Base-by-base conservation (phyloP, 441 rosid genomes). In the Aleurites moluccanus region DNA sequence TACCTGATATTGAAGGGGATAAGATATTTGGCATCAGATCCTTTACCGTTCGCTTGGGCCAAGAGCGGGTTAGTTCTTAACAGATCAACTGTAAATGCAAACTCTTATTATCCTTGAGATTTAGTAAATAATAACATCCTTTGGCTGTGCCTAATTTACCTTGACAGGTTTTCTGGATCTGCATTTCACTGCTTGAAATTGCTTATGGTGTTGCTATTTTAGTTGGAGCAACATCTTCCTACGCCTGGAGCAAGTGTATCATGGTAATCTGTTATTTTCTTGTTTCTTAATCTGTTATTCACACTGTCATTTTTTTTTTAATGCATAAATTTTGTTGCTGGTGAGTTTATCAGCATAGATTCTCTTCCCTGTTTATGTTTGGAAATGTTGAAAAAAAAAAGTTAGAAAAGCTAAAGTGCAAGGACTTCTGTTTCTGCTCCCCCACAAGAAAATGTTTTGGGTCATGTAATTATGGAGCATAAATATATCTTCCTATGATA, bases 1-100 rank as follows among this genome's bases (percentile, higher is more conserved):
- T 96, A 77, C 99, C 99, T 66, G 98, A 93, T 77, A 93, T 96
- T 73, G 99, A 93, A 75, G 99, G 98, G 25, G 99, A 93, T 81
- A 88, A 82, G 83, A 88, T 87, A 64, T 93, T 89, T 64, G 98
- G 98, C 64, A 96, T 96, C 73, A 83, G 69, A 65, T 88, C 99
- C 20, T 96, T 90, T 80, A 88, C 94, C 3, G 98, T 96, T 47
- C 89, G 88, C 60, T 81, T 96, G 61, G 99, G 99, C 75, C 97
- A 92, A 82, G 68, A 90, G 75, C 81, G 85, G 92, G 99, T 91
- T 61, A 63, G 85, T 69, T 63, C 53, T 45, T 63, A 42, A 49
- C 55, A 47, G 23, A 15, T 60, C 16, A 42, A n/a, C 33, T 68
- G 42, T 52, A 14, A 10, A 14, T 50, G 55, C 7, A n/a, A 72